Base-by-base conservation (phyloP, 768 basidiomycete species). In the Guyanaporus albipodus region DNA sequence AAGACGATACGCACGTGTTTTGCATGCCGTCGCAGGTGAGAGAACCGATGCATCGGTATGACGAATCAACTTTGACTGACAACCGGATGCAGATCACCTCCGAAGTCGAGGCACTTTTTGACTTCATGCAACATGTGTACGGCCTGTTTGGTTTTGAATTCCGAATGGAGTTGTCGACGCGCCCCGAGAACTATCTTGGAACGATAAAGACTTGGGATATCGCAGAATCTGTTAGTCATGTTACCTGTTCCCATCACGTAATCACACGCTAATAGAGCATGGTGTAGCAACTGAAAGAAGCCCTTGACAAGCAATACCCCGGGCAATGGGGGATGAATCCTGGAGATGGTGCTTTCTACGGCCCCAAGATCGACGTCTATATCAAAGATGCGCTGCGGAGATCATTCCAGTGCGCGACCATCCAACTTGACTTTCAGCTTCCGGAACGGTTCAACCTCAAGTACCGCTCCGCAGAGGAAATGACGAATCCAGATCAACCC, bases 1-100 rank as follows among this genome's bases (percentile, higher is more conserved):
- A 98, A 70, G 96, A 98, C 62, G 96, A 99, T 66, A 93, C 96
- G 0, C 96, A 99, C 67, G 87, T 98, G 44, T 99, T 99, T 75
- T 99, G 95, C 67, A 94, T 91, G 81, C 88, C 89, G 8, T 81
- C 85, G 8, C 92, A 93, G 74, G 87, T 86, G 51, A 52, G 71
- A 50, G 69, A 24, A 5, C 18, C 34, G 12, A n/a, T 23, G 7
- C 19, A 10, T n/a, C 46, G 14, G 8, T 8, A 12, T 12, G 12
- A 21, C 27, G 4, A 15, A 26, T 14, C 4, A 19, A 21, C 11
- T 9, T 12, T 14, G 2, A 17, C 26, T 53, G 17, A 56, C 27
- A 3, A 22, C 44, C 31, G 50, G 38, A 34, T 27, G 22, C 41
- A 95, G 86, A 83, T 99, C 49, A 88, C 84, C 55, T 78, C 82